Evolutionary conservation across 306 rosid genomes (phyloP).

Genomic region (Ceratonia siliqua): DNA sequence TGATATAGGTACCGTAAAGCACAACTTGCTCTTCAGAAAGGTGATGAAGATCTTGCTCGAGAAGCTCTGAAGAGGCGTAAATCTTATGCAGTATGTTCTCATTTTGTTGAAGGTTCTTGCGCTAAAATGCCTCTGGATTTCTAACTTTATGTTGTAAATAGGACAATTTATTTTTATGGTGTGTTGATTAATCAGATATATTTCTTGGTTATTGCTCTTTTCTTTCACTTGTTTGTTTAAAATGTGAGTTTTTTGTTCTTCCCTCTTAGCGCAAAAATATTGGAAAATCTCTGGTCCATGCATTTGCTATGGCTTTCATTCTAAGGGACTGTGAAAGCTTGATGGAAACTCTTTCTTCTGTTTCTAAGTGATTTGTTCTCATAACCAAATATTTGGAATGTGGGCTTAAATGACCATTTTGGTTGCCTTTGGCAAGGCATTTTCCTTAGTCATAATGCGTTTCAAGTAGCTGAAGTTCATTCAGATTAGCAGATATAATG

Average conservation of each 20-base stretch:
- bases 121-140: conserved; percentile 22
- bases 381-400: not conserved
- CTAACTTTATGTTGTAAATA: conserved; percentile 9
- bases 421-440: not conserved
- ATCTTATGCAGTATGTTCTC: conserved; percentile 76
- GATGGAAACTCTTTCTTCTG: not conserved
- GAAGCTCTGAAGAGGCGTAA: conserved; percentile 95
- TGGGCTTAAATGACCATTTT: conserved; percentile 21
- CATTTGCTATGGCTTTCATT: conserved; percentile 20
- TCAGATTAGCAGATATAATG: not conserved
- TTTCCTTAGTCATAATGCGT: conserved; percentile 8
- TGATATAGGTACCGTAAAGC: conserved; percentile 82
- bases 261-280: conserved; percentile 1
- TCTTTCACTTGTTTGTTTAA: not conserved
- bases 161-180: conserved; percentile 5
- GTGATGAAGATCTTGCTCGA: conserved; percentile 95
- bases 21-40: conserved; percentile 91
- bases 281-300: conserved; percentile 16
- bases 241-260: not conserved
- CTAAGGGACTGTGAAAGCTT: conserved; percentile 12
- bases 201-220: conserved; percentile 4
- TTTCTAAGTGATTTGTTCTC: conserved; percentile 9
- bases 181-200: not conserved
- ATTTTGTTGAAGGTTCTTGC: conserved; percentile 5
- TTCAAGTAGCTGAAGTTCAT: conserved; percentile 27